Conservation (phyloP, 2,329 filamentous ascomycete genomes). For the Leptographium flavum region DNA sequence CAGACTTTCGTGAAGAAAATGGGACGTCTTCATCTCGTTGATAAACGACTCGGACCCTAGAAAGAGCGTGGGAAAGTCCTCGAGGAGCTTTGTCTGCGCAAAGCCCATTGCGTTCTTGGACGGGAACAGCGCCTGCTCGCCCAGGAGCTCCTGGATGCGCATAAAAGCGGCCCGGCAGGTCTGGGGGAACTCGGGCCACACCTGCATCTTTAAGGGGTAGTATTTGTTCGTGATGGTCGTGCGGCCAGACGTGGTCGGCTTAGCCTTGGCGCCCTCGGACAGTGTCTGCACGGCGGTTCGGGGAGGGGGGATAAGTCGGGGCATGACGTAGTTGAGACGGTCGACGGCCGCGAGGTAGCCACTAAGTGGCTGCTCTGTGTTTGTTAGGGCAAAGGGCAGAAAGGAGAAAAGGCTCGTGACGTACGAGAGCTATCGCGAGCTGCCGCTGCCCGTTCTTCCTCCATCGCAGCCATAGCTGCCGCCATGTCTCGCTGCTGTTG, state of each 20-base stretch:
- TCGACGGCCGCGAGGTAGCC: not conserved
- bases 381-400: not conserved
- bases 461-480: not conserved
- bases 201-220: not conserved
- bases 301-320: not conserved
- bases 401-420: not conserved
- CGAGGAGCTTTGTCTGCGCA: not conserved
- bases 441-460: not conserved
- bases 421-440: not conserved
- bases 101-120: not conserved
- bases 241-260: not conserved
- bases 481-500: not conserved
- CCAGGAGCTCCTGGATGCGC: not conserved
- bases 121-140: not conserved
- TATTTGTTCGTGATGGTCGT: not conserved
- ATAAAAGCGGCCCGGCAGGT: not conserved
- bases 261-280: not conserved
- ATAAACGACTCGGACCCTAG: not conserved
- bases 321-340: not conserved
- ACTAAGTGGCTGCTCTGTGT: not conserved
- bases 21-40: conserved; percentile 1
- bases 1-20: not conserved
- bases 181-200: not conserved
- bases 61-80: not conserved
- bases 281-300: not conserved